Evolutionary conservation across 2,329 filamentous ascomycete genomes (phyloP), one percentile per base, ranked within the genome.

Genomic region (Neofusicoccum parvum): DNA sequence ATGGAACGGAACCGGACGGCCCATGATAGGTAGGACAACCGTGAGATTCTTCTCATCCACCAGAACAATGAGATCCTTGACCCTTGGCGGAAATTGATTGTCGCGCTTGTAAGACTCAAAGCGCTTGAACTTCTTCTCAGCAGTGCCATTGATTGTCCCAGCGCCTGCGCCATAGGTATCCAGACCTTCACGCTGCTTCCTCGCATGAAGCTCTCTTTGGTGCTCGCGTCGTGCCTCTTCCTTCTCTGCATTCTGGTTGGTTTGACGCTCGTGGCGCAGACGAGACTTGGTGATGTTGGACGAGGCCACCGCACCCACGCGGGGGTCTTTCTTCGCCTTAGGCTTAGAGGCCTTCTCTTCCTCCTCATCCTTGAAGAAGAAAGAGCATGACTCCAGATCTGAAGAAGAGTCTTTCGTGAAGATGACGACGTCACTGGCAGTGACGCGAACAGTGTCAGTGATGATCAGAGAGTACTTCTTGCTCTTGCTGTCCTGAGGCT

Each of bases 101-200:
- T 98, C 95, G 67, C 94, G 88, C 83, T 98, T 99, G 82, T 99
- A 99, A 0, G 95, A 99, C 79, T 99, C 95, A 75, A 98, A 99
- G 65, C 93, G 92, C 83, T 98, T 98, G 84, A 99, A 98, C 80
- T 94, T 96, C 85, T 98, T 98, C 77, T 96, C 90, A 70, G 95
- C 90, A n/a, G 89, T 89, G 39, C 94, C 95, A 73, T 97, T 95
- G 69, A 94, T 85, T 66, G 90, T 92, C 66, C 89, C 90, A 0
- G 91, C 94, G 0, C 92, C 91, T 73, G 96, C 92, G 48, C 92
- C 88, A 75, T 96, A 99, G 68, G 92, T 87, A 17, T 89, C 90
- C 27, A 97, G 80, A 62, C 95, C 95, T 72, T 97, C 91, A 71
- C 90, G 89, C 72, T 96, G 94, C 80, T 97, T 98, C 83, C 94